Evolutionary conservation across 805 yeast genomes (phyloP).

Genomic region (Lachancea nothofagi): DNA sequence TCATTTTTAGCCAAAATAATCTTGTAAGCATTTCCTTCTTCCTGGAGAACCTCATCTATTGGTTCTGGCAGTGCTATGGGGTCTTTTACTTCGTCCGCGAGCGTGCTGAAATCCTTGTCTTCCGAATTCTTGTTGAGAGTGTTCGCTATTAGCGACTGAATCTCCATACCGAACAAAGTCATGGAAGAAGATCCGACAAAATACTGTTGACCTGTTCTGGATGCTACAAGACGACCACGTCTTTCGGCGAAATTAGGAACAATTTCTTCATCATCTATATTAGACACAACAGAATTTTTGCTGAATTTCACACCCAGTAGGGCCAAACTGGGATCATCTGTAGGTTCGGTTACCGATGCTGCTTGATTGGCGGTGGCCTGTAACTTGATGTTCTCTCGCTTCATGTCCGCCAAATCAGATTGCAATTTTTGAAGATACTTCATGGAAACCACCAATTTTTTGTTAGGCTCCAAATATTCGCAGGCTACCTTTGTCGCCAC

Average conservation of each 20-base stretch:
- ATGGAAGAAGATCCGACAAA: constrained; percentile 79
- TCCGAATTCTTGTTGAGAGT: constrained; percentile 17
- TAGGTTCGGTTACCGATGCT: constrained; percentile 2
- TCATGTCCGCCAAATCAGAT: constrained; percentile 58
- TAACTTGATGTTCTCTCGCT: constrained; percentile 57
- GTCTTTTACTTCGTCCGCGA: background rate
- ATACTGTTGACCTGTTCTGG: constrained; percentile 68
- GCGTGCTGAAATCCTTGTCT: constrained; percentile 3
- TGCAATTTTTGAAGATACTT: constrained; percentile 62
- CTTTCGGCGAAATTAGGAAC: constrained; percentile 68
- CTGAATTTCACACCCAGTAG: constrained; percentile 11
- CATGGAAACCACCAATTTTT: constrained; percentile 67
- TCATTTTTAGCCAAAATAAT: constrained; percentile 63
- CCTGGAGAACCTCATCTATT: constrained; percentile 56
- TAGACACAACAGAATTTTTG: constrained; percentile 10
- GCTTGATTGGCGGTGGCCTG: constrained; percentile 31
- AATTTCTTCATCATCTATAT: constrained; percentile 40
- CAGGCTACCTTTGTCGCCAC: constrained; percentile 49
- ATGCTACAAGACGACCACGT: constrained; percentile 64
- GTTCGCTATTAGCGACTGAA: constrained; percentile 56
- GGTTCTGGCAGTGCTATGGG: background rate
- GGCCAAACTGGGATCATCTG: constrained; percentile 5
- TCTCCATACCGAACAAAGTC: constrained; percentile 75
- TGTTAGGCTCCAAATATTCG: constrained; percentile 67
- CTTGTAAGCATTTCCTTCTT: constrained; percentile 72